Percentiles rank a stretch among this genome's conserved stretches.
Conservation (phyloP, 805 yeast genomes). For the Priceomyces castillae region DNA sequence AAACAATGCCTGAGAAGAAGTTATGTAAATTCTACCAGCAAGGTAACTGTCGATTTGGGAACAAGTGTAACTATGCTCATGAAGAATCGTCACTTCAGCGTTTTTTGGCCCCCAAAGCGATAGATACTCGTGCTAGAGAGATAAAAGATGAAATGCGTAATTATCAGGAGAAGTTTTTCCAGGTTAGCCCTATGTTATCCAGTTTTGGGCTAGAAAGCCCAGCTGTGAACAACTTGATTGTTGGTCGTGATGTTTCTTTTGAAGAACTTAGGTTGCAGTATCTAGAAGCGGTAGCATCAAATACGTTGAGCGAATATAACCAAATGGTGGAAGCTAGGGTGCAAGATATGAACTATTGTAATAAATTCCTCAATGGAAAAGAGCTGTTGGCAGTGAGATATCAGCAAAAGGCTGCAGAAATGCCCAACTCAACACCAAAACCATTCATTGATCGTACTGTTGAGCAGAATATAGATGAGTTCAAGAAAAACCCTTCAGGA, state of each 20-base stretch:
- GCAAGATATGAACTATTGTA: slow-evolving; percentile 46
- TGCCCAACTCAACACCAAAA: slow-evolving; percentile 17
- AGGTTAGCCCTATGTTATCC: slow-evolving; percentile 36
- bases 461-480: slow-evolving; percentile 26
- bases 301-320: slow-evolving; percentile 38
- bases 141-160: slow-evolving; percentile 24
- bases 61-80: slow-evolving; percentile 26
- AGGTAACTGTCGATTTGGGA: slow-evolving; percentile 28
- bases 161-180: slow-evolving; percentile 16
- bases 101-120: slow-evolving; percentile 13
- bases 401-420: slow-evolving; percentile 45
- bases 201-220: slow-evolving; percentile 50
- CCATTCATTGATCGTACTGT: slow-evolving; percentile 29
- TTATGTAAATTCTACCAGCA: slow-evolving; percentile 23
- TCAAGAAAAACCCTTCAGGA: slow-evolving; percentile 11
- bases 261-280: slow-evolving; percentile 53
- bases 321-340: slow-evolving; percentile 40
- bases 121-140: slow-evolving; percentile 15
- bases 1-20: slow-evolving; percentile 2
- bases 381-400: slow-evolving; percentile 55
- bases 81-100: slow-evolving; percentile 7
- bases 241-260: slow-evolving; percentile 50
- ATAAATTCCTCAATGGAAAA: slow-evolving; percentile 35
- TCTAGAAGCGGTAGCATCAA: slow-evolving; percentile 38
- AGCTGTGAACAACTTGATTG: slow-evolving; percentile 47